Evolutionary conservation across 176 grass and related monocot species (phyloP), one percentile per base, ranked within the genome.

Genomic region (Pharus latifolius): DNA sequence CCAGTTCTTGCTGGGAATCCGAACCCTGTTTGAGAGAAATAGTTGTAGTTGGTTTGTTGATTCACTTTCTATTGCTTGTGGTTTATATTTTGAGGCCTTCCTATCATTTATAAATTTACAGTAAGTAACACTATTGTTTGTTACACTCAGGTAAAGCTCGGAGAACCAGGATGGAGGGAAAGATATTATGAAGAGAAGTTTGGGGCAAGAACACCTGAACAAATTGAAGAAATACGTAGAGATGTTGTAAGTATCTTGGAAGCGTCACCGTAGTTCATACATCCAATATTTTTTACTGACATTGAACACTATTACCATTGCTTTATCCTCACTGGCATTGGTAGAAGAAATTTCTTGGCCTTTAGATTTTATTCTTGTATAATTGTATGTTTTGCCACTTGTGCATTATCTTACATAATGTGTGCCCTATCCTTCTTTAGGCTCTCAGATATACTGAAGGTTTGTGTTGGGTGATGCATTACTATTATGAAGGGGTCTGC

Each of bases 391-490:
- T 26, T 31, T 6, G 1, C 22, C 11, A 24, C 48, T 22, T 9
- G 3, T 41, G 48, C 45, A 33, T 65, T n/a, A 72, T 60, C 35
- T 69, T 73, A 20, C 49, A 20, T 63, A 49, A 63, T 63, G 35
- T 63, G 35, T 56, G 14, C 30, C 17, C n/a, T 49, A 29, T 74
- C 8, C 30, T 63, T 64, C 62, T 77, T 54, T 69, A 85, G 83
- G 89, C 90, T 52, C 75, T 79, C 32, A 92, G 84, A 80, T 97
- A 92, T 49, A 80, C 89, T 26, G 89, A 97, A 97, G 94, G 94
- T 41, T 65, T 97, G 63, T 97, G 94, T 67, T 97, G 94, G 94
- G 89, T 97, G 40, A 97, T 97, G 94, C 94, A 92, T 54, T 97
- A 92, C 78, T 97, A 92, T 59, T 92, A 92, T 49, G 94, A 97